Evolutionary conservation across 148 eudicot species (phyloP).

Genomic region (Amaranthus palmeri): DNA sequence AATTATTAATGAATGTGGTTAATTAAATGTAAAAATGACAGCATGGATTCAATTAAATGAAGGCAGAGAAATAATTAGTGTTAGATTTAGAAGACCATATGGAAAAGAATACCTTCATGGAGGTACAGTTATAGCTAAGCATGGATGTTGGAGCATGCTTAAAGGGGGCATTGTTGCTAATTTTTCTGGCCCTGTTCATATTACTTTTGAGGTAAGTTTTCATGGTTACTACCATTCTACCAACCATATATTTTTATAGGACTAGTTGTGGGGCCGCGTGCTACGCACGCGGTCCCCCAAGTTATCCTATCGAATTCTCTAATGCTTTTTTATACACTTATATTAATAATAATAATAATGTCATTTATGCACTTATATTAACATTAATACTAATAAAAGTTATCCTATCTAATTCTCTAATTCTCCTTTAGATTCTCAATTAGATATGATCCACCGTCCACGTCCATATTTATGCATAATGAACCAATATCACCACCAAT

Average conservation of each 20-base stretch:
- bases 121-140: conserved; percentile 41
- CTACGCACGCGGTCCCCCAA: no score
- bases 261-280: no score
- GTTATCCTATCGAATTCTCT: no score
- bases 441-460: conserved; percentile 11
- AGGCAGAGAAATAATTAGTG: conserved; percentile 34
- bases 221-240: neutral
- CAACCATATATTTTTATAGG: no score
- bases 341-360: no score
- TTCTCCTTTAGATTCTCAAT: conserved; percentile 14
- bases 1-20: no score
- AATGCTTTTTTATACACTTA: no score
- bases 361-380: no score
- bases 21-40: conserved; percentile 11
- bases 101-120: conserved; percentile 21
- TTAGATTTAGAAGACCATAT: conserved; percentile 17
- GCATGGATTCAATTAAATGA: conserved; percentile 55
- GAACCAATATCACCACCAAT: neutral
- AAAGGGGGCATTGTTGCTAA: conserved; percentile 48
- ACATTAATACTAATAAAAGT: no score
- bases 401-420: neutral
- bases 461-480: conserved; percentile 17
- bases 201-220: conserved; percentile 35
- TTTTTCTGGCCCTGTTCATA: conserved; percentile 23
- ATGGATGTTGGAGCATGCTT: conserved; percentile 69